Base-by-base conservation (phyloP, 2,329 filamentous ascomycete species). In the Alternaria sp. region DNA sequence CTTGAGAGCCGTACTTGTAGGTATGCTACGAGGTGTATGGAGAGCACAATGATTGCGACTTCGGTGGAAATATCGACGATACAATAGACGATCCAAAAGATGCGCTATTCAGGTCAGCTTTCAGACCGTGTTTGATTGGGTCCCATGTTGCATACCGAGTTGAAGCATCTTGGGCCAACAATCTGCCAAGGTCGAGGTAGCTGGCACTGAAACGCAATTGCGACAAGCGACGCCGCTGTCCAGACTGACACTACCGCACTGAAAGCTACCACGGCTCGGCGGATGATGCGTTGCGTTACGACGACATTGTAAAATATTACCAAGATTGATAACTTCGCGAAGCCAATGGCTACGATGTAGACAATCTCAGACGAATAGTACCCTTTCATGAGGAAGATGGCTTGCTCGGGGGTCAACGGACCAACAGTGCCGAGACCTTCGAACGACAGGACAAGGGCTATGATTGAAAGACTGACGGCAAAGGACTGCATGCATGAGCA, bases 31-130 rank as follows among this genome's bases (percentile, higher is more conserved):
- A 78, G 63, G 43, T 72, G 72, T 12, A 78, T 62, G 6, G 75
- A 74, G 43, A 78, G 66, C 67, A 74, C 67, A 54, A 79, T 66
- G 9, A 79, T 73, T 11, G 67, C 64, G 11, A 77, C 56, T 46
- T 79, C 77, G 15, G 71, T 76, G 6, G 69, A 70, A 61, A 77
- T 71, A 32, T 79, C 77, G 43, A 78, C 65, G 49, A 73, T 71
- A 63, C 74, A 77, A 57, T 73, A 79, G 4, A 76, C 60, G n/a
- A 75, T 67, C 77, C 77, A 78, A 60, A 79, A 79, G 21, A 66
- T 57, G 30, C 68, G 73, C 77, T 79, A 45, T 25, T 19, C 28
- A 32, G 6, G 46, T 76, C 59, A 74, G 68, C 61, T 43, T 61
- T 26, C 15, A 63, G 47, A 53, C 12, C 4, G 9, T 17, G 15